phyloP scores from a whole-genome alignment of 805 yeast species.

The Nakazawaea pomicola region DNA sequence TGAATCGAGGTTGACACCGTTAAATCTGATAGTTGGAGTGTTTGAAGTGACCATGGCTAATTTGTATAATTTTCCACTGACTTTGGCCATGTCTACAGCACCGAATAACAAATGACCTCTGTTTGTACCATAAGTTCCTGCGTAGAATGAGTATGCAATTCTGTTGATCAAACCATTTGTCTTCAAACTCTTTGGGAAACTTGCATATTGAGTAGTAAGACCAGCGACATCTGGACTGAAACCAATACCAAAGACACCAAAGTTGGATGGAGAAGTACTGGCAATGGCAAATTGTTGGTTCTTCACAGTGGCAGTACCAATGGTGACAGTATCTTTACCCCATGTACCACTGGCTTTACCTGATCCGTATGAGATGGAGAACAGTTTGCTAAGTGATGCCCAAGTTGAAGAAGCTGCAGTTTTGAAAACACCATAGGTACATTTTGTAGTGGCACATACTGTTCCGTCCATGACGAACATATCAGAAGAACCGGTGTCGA shows the following conservation, averaged over 20 bases:
- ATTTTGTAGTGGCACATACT: neutral
- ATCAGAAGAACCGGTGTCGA: constrained; percentile 30
- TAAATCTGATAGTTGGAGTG: constrained; percentile 1
- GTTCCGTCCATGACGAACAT: too few species aligned
- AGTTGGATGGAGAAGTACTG: constrained; percentile 43
- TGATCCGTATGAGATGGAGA: constrained; percentile 1
- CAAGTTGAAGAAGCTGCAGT: neutral
- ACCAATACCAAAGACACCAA: constrained; percentile 64
- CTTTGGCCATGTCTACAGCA: constrained; percentile 58
- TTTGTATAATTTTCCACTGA: constrained; percentile 39
- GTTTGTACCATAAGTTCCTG: constrained; percentile 9
- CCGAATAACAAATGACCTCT: constrained; percentile 57
- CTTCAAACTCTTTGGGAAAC: constrained; percentile 53
- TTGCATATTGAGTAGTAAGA: constrained; percentile 33
- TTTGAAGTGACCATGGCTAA: constrained; percentile 29
- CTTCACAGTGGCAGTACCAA: constrained; percentile 39
- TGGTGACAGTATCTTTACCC: constrained; percentile 50
- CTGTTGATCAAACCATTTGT: constrained; percentile 43
- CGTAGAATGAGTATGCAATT: constrained; percentile 48
- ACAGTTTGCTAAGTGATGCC: neutral
- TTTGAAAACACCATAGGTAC: neutral
- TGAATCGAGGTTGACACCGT: constrained; percentile 3
- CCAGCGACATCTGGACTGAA: constrained; percentile 21
- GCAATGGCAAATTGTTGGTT: constrained; percentile 64
- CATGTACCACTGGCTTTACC: constrained; percentile 23